Evolutionary conservation across 306 rosid genomes (phyloP).

Genomic region (Notholithocarpus densiflorus): DNA sequence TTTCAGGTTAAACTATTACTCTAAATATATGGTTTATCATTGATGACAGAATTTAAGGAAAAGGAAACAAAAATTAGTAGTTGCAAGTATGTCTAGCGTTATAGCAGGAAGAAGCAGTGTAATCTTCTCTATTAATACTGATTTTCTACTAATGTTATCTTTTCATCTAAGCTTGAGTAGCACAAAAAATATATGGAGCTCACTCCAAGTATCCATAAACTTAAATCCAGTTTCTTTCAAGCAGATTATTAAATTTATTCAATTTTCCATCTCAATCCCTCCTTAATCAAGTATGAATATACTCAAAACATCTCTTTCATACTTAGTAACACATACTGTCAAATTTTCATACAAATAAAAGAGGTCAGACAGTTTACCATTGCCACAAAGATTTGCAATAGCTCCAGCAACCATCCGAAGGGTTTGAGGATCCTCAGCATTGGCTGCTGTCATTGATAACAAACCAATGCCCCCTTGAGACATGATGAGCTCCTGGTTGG

Average conservation of each 20-base stretch:
- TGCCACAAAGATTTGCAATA: slow-evolving; percentile 95
- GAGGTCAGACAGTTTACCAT: slow-evolving; percentile 56
- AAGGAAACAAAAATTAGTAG: not conserved
- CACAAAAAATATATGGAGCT: not conserved
- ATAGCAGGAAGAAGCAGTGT: not conserved
- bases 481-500: slow-evolving; percentile 98
- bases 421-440: slow-evolving; percentile 95
- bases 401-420: slow-evolving; percentile 99
- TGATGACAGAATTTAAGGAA: not conserved
- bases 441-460: slow-evolving; percentile 73
- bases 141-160: not conserved
- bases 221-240: not conserved
- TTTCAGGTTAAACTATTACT: not conserved
- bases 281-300: not conserved
- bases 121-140: not conserved
- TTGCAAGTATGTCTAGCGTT: not conserved
- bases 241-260: not conserved
- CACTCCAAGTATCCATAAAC: not conserved
- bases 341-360: slow-evolving; percentile 12
- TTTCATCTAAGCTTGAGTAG: not conserved
- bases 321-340: not conserved
- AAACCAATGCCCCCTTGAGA: slow-evolving; percentile 91
- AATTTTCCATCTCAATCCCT: not conserved
- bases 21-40: not conserved
- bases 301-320: not conserved